phyloP scores from a whole-genome alignment of 164 flowering plant species.

The Warburgia ugandensis region DNA sequence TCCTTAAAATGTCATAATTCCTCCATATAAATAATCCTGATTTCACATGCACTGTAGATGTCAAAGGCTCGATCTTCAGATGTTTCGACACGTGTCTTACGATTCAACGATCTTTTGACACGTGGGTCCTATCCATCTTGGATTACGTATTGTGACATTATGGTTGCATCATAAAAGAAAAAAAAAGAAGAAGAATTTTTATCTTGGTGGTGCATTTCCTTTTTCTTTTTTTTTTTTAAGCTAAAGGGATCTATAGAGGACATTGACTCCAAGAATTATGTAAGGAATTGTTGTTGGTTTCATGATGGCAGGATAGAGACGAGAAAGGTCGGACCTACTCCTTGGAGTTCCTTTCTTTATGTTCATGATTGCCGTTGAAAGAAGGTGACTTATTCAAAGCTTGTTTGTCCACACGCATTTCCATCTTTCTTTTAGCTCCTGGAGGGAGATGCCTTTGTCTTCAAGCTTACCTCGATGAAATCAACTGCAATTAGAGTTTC shows the following conservation, averaged over 20 bases:
- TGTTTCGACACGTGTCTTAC: too few species aligned
- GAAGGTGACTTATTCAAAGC: background rate
- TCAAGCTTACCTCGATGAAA: too few species aligned
- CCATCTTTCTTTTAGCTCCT: background rate
- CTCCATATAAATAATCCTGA: too few species aligned
- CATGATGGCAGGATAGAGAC: background rate
- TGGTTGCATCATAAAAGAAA: background rate
- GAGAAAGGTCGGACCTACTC: conserved; percentile 10
- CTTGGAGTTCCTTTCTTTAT: conserved; percentile 8
- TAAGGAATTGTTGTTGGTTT: background rate
- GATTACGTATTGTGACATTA: background rate
- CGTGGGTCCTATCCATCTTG: too few species aligned
- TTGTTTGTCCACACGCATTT: background rate
- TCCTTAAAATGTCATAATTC: too few species aligned
- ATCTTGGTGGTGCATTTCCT: too few species aligned
- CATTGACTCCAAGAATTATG: conserved; percentile 1
- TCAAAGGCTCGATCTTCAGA: too few species aligned
- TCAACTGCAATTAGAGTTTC: too few species aligned
- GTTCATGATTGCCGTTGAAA: conserved; percentile 13
- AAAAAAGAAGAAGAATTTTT: background rate
- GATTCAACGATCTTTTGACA: too few species aligned
- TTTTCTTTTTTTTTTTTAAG: too few species aligned
- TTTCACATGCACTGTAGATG: too few species aligned
- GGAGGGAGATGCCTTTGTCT: too few species aligned
- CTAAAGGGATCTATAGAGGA: background rate